Evolutionary conservation across 306 rosid genomes (phyloP).

Genomic region (Dicorynia guianensis): DNA sequence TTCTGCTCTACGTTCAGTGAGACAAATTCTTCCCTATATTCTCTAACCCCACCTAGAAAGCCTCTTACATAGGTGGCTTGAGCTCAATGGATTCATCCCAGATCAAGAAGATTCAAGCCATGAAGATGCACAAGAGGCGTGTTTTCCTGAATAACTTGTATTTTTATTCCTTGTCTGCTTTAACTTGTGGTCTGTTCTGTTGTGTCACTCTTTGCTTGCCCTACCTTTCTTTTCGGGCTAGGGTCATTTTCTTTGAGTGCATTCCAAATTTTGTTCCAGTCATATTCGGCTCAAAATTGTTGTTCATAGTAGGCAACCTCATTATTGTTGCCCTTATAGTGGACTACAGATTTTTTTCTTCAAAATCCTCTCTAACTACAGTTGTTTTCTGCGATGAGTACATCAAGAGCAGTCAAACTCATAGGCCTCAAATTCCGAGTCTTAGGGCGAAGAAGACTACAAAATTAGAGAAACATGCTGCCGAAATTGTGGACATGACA

Average conservation of each 20-base stretch:
- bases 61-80: slow-evolving; percentile 4
- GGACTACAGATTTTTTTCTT: slow-evolving; percentile 61
- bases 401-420: slow-evolving; percentile 44
- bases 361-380: slow-evolving; percentile 43
- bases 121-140: slow-evolving; percentile 48
- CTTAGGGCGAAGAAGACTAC: slow-evolving; percentile 21
- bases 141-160: slow-evolving; percentile 42
- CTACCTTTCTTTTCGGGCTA: slow-evolving; percentile 31
- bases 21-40: slow-evolving; percentile 20
- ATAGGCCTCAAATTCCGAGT: slow-evolving; percentile 37
- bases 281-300: slow-evolving; percentile 45
- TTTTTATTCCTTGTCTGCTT: slow-evolving; percentile 40
- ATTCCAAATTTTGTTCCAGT: slow-evolving; percentile 46
- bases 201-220: slow-evolving; percentile 52
- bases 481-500: slow-evolving; percentile 32
- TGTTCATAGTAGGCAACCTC: slow-evolving; percentile 51
- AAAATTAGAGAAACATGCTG: slow-evolving; percentile 13
- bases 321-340: slow-evolving; percentile 48
- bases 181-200: slow-evolving; percentile 46
- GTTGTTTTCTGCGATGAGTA: slow-evolving; percentile 55
- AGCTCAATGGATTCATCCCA: slow-evolving; percentile 50
- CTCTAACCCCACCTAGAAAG: slow-evolving; percentile 20
- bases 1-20: slow-evolving; percentile 36
- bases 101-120: slow-evolving; percentile 55
- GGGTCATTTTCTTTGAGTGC: slow-evolving; percentile 29